Base-by-base conservation (phyloP, 2,329 filamentous ascomycete genomes). In the Davidsoniella australis region DNA sequence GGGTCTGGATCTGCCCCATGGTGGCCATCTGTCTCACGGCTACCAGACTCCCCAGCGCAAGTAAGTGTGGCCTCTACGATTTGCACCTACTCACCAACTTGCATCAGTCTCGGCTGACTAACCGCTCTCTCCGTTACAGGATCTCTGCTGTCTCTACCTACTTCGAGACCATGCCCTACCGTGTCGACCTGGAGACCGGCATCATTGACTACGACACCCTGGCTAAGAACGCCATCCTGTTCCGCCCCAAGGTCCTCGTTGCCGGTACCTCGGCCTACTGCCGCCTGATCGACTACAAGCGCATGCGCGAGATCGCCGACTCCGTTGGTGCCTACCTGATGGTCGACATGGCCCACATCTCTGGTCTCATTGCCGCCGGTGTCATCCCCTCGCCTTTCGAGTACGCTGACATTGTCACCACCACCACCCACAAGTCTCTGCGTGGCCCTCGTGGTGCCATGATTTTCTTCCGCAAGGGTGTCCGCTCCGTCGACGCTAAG, bases 381-480 rank as follows among this genome's bases (percentile, higher is more conserved):
- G 91, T 95, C 58, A 91, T 96, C 62, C 86, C 88, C 55, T 88
- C 85, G 45, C 91, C 91, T 41, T 98, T 98, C 71, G 73, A 78
- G 55, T 72, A 94, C 66, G 89, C 91, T 57, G 91, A 98, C 63
- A 82, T 98, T 51, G 91, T 98, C 59, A 98, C 91, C 55, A 98
- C 91, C 55, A 98, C 91, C 55, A 98, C 91, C 43, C 91, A 98
- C 80, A 98, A 98, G 77, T 95, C 88, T 50, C 83, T 98, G 58
- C 87, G 91, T 68, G 91, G 91, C 53, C 91, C 91, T 53, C 86
- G 91, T 65, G 91, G 91, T 62, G 91, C 91, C 64, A 98, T 98
- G 91, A 98, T 98, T 71, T 98, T 98, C 78, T 98, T 88, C 80
- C 85, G 91, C 68, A 95, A 94, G 73, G 91, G 91, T 55, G 81